phyloP scores from a whole-genome alignment of 305 asterid species.

The Ilex paraguariensis region DNA sequence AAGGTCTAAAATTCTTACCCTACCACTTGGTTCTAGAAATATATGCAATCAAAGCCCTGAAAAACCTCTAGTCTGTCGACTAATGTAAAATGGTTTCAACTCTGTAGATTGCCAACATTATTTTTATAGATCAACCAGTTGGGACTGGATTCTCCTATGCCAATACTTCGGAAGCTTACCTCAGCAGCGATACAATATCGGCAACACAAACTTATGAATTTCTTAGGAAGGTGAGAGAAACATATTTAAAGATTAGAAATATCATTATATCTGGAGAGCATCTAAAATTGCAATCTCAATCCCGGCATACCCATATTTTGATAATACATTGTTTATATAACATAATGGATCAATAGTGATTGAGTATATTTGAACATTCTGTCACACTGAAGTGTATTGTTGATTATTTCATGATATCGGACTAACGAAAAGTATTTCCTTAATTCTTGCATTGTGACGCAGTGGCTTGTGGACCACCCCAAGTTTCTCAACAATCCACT shows the following conservation, averaged over 20 bases:
- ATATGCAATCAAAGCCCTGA: neutral
- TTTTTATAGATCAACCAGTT: slow-evolving; percentile 20
- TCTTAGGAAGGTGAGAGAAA: slow-evolving; percentile 21
- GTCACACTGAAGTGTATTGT: too few species aligned
- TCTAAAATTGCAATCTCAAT: too few species aligned
- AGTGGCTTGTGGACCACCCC: slow-evolving; percentile 44
- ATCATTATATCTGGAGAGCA: too few species aligned
- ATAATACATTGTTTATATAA: too few species aligned
- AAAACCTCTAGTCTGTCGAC: neutral
- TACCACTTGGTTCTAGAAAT: neutral
- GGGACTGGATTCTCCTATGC: slow-evolving; percentile 29
- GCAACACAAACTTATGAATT: slow-evolving; percentile 16
- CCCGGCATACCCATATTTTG: too few species aligned
- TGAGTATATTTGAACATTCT: too few species aligned
- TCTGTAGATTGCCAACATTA: slow-evolving; percentile 19
- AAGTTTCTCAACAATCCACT: slow-evolving; percentile 29
- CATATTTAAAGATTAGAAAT: too few species aligned
- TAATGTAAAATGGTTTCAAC: neutral
- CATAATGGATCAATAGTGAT: too few species aligned
- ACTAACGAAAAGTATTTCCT: too few species aligned
- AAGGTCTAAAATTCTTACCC: slow-evolving; percentile 18
- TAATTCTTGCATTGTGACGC: slow-evolving; percentile 1
- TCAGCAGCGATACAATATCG: slow-evolving; percentile 16
- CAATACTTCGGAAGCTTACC: slow-evolving; percentile 5
- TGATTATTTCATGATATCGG: too few species aligned